phyloP scores from a whole-genome alignment of 2,329 filamentous ascomycete species.

The Cercospora zeae-maydis region DNA sequence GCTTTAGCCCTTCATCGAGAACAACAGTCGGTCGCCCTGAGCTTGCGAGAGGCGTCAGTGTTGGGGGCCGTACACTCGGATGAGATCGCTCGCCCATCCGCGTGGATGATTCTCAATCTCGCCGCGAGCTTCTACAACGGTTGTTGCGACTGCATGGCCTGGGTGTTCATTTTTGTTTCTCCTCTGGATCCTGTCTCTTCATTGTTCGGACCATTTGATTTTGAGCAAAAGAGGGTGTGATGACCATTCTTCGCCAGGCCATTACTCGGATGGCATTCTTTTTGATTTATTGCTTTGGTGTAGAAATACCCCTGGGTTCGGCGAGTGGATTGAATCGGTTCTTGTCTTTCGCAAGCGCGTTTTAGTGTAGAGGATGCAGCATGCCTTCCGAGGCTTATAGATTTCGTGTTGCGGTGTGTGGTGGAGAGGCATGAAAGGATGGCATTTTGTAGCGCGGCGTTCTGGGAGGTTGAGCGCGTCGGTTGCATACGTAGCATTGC shows the following conservation, averaged over 20 bases:
- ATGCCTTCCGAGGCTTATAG: constrained; percentile 8
- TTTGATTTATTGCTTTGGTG: constrained; percentile 6
- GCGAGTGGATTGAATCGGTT: constrained; percentile 9
- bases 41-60: constrained; percentile 30
- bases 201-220: background rate
- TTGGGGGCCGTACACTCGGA: constrained; percentile 35
- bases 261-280: constrained; percentile 9
- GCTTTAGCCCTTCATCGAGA: constrained; percentile 31
- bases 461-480: background rate
- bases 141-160: background rate
- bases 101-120: background rate
- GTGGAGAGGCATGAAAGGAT: constrained; percentile 1
- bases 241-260: constrained; percentile 11
- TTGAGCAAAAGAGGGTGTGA: background rate
- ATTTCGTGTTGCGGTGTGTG: background rate
- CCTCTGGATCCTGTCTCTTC: constrained; percentile 1
- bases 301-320: constrained; percentile 17
- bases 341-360: background rate
- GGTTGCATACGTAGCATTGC: background rate
- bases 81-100: constrained; percentile 18
- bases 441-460: constrained; percentile 20
- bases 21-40: constrained; percentile 27
- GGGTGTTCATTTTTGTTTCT: constrained; percentile 4
- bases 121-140: background rate
- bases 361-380: constrained; percentile 12